Conservation (phyloP, 768 basidiomycete species). For the Russula dissimulans region DNA sequence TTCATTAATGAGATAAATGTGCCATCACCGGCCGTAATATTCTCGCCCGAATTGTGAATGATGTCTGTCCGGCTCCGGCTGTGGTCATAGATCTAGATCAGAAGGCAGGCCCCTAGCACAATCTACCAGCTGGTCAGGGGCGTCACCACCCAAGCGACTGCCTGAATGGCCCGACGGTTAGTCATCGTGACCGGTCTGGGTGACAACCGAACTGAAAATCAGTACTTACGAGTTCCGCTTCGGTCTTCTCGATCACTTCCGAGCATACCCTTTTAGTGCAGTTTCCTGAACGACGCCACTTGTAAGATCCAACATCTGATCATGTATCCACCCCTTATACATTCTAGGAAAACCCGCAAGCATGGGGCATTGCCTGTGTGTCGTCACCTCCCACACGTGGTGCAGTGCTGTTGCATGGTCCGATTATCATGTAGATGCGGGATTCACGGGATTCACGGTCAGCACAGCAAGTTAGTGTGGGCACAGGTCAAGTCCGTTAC, state of each 20-base stretch:
- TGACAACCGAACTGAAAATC: conserved; percentile 6
- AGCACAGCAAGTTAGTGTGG: no score
- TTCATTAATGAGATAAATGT: conserved; percentile 11
- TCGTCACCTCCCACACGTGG: neutral
- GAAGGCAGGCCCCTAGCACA: neutral
- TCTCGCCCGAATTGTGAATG: neutral
- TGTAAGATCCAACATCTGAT: conserved; percentile 3
- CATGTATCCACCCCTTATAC: conserved; percentile 1
- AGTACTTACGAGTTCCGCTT: neutral
- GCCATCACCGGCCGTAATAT: conserved; percentile 6
- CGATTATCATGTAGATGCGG: no score
- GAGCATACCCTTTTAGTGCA: conserved; percentile 4
- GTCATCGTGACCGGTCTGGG: neutral
- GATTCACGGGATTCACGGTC: no score
- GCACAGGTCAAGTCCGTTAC: no score
- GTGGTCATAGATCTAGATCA: neutral
- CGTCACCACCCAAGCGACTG: neutral
- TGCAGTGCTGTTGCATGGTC: no score
- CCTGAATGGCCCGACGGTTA: neutral
- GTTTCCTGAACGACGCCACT: neutral
- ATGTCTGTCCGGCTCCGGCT: neutral
- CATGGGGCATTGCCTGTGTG: neutral
- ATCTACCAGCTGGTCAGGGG: neutral
- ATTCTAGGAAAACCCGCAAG: neutral
- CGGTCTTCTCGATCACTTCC: conserved; percentile 11